Evolutionary conservation across 441 rosid species (phyloP).

Genomic region (Kokia cookei): DNA sequence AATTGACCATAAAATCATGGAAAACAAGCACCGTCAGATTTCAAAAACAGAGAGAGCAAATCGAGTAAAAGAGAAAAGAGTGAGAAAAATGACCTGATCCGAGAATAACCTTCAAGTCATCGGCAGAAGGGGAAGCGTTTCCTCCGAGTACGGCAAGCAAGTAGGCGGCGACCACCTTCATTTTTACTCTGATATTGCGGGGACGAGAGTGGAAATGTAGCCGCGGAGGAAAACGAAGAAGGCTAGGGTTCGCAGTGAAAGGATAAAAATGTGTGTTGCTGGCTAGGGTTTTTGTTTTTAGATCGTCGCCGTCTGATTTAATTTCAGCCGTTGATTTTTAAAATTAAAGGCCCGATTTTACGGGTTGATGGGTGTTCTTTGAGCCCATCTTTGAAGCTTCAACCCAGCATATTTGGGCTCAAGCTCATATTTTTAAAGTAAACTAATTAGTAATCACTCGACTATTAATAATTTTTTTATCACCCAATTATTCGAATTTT

Average conservation of each 20-base stretch:
- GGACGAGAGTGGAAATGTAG: neutral
- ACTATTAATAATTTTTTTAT: no score
- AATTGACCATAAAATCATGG: neutral
- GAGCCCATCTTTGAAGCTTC: neutral
- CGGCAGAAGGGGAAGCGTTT: slow-evolving; percentile 53
- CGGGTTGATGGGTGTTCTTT: neutral
- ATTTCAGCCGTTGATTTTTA: neutral
- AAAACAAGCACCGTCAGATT: neutral
- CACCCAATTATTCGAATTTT: no score
- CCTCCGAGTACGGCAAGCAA: slow-evolving; percentile 83
- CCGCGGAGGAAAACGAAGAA: neutral
- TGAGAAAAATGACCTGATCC: slow-evolving; percentile 41
- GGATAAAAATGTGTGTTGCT: neutral
- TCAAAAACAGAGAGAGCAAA: neutral
- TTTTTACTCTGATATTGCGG: neutral
- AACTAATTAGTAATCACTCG: no score
- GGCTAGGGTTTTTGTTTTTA: neutral
- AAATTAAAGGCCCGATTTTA: neutral
- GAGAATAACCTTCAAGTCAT: slow-evolving; percentile 54
- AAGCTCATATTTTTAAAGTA: neutral
- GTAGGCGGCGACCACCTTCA: slow-evolving; percentile 48
- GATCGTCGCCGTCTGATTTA: neutral
- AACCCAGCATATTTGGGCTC: neutral
- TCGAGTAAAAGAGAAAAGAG: neutral
- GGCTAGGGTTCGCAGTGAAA: neutral